Conservation (phyloP, 345 rosid species). For the Noccaea bulbosa region DNA sequence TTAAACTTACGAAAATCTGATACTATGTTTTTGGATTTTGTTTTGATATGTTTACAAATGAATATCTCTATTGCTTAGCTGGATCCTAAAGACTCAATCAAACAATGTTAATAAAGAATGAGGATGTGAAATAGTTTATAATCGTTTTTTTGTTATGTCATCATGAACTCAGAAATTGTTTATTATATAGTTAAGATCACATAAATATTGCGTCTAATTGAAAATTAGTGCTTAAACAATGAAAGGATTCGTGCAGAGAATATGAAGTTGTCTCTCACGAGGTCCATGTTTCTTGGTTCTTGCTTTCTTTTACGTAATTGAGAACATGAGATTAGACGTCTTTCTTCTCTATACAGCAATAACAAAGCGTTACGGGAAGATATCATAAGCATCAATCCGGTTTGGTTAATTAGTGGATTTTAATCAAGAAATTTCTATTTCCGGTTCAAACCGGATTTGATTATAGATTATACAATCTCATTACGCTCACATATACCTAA, state of each 20-base stretch:
- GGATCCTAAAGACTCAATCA: background rate
- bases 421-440: background rate
- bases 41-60: background rate
- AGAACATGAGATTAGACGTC: constrained; percentile 16
- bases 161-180: background rate
- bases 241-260: constrained; percentile 17
- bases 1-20: background rate
- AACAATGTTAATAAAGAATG: background rate
- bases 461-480: too few species aligned
- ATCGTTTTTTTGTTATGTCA: background rate
- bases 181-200: background rate
- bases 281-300: constrained; percentile 34
- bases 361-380: constrained; percentile 12
- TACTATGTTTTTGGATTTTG: background rate
- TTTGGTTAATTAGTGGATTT: background rate
- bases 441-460: constrained; percentile 20
- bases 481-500: background rate
- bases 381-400: constrained; percentile 13
- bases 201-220: constrained; percentile 29
- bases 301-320: constrained; percentile 39
- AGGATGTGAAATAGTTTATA: background rate
- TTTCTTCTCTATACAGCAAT: constrained; percentile 19
- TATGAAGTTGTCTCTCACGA: constrained; percentile 36
- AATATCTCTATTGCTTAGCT: background rate
- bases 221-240: background rate